phyloP scores from a whole-genome alignment of 371 early-diverging fungal species.

The Chytridium lagenaria region DNA sequence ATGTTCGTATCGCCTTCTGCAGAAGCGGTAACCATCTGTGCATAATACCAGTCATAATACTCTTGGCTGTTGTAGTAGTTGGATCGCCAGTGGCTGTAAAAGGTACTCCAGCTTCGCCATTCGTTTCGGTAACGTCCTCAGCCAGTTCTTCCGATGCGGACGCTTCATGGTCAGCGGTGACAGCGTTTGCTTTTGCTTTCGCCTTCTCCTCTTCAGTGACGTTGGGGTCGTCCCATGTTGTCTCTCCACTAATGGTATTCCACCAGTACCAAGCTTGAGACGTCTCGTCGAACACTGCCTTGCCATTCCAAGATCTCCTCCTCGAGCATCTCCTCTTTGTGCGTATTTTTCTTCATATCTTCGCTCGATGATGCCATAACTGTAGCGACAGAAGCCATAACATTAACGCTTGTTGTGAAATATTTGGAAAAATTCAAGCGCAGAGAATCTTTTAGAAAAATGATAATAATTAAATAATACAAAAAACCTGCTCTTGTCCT shows the following conservation, averaged over 20 bases:
- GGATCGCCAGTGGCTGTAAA: too few relatives aligned
- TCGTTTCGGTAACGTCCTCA: not conserved
- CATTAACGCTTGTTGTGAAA: too few relatives aligned
- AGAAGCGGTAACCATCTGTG: conserved; percentile 25
- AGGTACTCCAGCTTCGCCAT: not conserved
- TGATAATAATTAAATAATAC: too few relatives aligned
- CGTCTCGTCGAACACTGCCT: conserved; percentile 30
- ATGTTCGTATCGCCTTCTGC: not conserved
- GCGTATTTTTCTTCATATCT: too few relatives aligned
- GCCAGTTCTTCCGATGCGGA: conserved; percentile 2
- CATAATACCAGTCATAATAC: conserved; percentile 48
- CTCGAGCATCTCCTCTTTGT: not conserved
- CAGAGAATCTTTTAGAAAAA: too few relatives aligned
- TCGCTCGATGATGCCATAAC: too few relatives aligned
- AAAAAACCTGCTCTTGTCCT: too few relatives aligned
- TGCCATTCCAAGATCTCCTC: conserved; percentile 27
- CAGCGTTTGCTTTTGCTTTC: not conserved
- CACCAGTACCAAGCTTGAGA: conserved; percentile 44
- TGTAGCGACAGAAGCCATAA: too few relatives aligned
- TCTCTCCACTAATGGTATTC: conserved; percentile 41
- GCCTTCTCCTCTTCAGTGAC: conserved; percentile 18
- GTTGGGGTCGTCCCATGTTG: conserved; percentile 45
- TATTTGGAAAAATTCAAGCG: too few relatives aligned
- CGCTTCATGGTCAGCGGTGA: not conserved
- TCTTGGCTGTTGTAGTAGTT: conserved; percentile 46